These are phyloP conservation scores for Nepenthes gracilis DNA, from an alignment of 148 eudicot genomes.

Conservation along the genomic window DNA sequence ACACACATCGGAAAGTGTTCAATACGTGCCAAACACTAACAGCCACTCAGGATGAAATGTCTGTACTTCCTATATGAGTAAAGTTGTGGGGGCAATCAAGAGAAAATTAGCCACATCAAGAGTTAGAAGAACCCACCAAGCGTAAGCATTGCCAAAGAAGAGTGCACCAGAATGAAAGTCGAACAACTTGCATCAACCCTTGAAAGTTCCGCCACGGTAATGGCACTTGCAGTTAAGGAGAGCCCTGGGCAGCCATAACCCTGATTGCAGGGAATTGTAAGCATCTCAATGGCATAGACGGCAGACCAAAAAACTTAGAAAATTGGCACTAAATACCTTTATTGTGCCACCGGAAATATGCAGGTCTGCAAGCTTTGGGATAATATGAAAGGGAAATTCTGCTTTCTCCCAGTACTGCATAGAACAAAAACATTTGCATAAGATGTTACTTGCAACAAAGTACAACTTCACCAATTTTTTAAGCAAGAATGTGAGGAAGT, in stretches of 20 bases:
- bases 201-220: conserved; percentile 71
- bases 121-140: conserved; percentile 39
- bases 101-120: neutral
- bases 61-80: too few species aligned
- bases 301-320: neutral
- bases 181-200: conserved; percentile 99
- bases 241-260: conserved; percentile 93
- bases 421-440: conserved; percentile 8
- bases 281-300: neutral
- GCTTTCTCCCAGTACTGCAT: conserved; percentile 93
- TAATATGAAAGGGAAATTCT: conserved; percentile 83
- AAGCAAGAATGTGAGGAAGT: neutral
- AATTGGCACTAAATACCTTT: conserved; percentile 39
- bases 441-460: neutral
- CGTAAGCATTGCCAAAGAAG: conserved; percentile 93
- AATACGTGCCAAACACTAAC: too few species aligned
- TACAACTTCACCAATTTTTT: neutral
- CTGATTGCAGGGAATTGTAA: conserved; percentile 27
- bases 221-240: conserved; percentile 68
- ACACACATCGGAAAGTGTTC: too few species aligned
- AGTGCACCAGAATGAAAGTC: conserved; percentile 88
- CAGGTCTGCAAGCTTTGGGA: conserved; percentile 76
- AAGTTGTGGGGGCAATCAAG: too few species aligned
- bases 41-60: too few species aligned
- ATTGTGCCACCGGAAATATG: conserved; percentile 75